A percentile compares a stretch with the other conserved stretches of the same genome.
These are phyloP conservation scores for Yarrowia sp. DNA, from an alignment of 805 yeast genomes.

Conservation along the genomic window DNA sequence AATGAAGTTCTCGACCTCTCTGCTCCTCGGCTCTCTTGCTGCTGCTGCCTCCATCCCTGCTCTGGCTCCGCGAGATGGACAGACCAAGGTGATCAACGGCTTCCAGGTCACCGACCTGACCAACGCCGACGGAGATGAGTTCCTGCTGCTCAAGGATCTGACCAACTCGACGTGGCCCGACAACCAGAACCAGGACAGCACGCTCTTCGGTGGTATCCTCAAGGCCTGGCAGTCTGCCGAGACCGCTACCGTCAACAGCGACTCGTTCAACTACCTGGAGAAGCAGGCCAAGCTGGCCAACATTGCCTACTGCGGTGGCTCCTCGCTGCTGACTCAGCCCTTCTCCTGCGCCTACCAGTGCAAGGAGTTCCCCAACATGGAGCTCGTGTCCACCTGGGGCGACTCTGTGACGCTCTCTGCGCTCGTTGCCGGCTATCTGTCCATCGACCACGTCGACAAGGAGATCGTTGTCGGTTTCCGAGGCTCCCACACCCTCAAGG, in stretches of 20 bases:
- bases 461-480: constrained; percentile 7
- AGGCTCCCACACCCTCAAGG: constrained; percentile 4
- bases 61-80: background rate
- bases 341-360: constrained; percentile 14
- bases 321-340: background rate
- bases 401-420: background rate
- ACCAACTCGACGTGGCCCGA: background rate
- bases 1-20: background rate
- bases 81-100: background rate
- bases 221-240: background rate
- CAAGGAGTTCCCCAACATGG: constrained; percentile 13
- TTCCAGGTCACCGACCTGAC: background rate
- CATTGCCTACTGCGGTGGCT: constrained; percentile 18
- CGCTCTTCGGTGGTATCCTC: background rate
- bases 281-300: constrained; percentile 9
- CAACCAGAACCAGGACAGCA: background rate
- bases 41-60: background rate
- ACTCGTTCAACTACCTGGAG: background rate
- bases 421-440: background rate
- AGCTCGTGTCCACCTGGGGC: constrained; percentile 11
- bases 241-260: background rate
- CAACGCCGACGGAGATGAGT: background rate
- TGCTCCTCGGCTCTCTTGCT: background rate
- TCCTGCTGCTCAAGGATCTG: background rate
- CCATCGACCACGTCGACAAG: background rate